Evolutionary conservation across 2,329 filamentous ascomycete genomes (phyloP).

Genomic region (Dothistroma pini): DNA sequence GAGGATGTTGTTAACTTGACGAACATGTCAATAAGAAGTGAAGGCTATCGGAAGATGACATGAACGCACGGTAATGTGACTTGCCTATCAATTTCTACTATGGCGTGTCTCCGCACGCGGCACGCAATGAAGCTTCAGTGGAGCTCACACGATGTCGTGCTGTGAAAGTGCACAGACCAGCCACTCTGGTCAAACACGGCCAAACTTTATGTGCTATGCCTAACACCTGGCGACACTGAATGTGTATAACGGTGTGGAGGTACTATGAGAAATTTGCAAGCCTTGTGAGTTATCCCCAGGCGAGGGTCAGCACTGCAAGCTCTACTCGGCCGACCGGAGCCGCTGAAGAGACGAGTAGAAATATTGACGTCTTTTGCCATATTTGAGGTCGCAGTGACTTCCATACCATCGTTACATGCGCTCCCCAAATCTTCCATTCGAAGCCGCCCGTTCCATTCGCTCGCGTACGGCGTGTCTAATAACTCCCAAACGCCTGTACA

Average conservation of each 20-base stretch:
- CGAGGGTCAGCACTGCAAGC: not conserved
- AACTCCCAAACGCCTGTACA: conserved; percentile 1
- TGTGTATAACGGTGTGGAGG: not conserved
- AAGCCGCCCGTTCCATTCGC: not conserved
- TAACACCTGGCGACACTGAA: not conserved
- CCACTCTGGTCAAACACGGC: not conserved
- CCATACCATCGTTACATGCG: not conserved
- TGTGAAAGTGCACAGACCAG: not conserved
- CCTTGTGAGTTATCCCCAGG: too few relatives aligned
- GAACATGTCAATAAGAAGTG: not conserved
- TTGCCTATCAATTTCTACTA: not conserved
- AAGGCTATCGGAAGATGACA: not conserved
- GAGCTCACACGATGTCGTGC: not conserved
- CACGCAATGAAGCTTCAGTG: not conserved
- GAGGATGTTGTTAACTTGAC: too few relatives aligned
- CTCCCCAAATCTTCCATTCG: not conserved
- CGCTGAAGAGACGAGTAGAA: not conserved
- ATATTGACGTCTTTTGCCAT: not conserved
- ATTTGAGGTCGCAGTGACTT: not conserved
- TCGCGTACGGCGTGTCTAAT: conserved; percentile 13
- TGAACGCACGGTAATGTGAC: not conserved
- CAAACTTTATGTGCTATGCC: not conserved
- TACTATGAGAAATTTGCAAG: not conserved
- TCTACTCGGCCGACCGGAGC: not conserved
- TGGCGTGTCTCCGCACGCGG: conserved; percentile 1